phyloP scores from a whole-genome alignment of 495 filamentous ascomycete genomes.

The Aspergillus ellipticus region DNA sequence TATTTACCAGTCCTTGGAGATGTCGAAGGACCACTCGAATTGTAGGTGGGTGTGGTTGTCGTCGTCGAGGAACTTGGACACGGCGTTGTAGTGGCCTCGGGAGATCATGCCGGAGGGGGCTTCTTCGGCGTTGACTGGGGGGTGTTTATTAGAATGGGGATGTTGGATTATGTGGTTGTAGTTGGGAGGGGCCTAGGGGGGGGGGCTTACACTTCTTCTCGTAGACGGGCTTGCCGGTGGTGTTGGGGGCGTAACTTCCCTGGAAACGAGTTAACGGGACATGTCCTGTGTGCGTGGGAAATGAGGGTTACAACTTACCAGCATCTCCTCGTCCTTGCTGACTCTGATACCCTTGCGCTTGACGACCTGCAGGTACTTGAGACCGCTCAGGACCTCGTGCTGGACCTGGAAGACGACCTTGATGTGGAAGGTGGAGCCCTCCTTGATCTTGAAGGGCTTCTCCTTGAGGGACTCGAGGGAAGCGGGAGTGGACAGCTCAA shows the following conservation, averaged over 20 bases:
- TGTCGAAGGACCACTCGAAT: conserved; percentile 94
- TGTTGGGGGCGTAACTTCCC: conserved; percentile 90
- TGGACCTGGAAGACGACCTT: conserved; percentile 90
- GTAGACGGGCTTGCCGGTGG: conserved; percentile 74
- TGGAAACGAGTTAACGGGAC: conserved; percentile 18
- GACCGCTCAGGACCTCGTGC: conserved; percentile 86
- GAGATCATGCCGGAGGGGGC: conserved; percentile 86
- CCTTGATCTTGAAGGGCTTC: conserved; percentile 95
- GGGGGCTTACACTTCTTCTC: conserved; percentile 80
- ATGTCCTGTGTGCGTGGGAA: not conserved
- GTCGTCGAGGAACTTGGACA: conserved; percentile 87
- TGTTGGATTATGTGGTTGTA: too few relatives aligned
- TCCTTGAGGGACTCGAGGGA: conserved; percentile 70
- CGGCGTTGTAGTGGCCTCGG: conserved; percentile 80
- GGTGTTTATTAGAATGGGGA: not conserved
- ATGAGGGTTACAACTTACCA: conserved; percentile 53
- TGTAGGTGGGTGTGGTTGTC: conserved; percentile 79
- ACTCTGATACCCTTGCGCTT: conserved; percentile 81
- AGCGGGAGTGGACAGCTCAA: conserved; percentile 67
- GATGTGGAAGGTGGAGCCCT: conserved; percentile 88
- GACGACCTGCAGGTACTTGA: conserved; percentile 92
- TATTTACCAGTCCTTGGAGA: conserved; percentile 81
- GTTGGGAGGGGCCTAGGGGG: not conserved
- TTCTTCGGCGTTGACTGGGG: conserved; percentile 76
- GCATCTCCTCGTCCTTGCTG: conserved; percentile 93